Base-by-base conservation (phyloP, 345 rosid species). In the Orychophragmus violaceus region DNA sequence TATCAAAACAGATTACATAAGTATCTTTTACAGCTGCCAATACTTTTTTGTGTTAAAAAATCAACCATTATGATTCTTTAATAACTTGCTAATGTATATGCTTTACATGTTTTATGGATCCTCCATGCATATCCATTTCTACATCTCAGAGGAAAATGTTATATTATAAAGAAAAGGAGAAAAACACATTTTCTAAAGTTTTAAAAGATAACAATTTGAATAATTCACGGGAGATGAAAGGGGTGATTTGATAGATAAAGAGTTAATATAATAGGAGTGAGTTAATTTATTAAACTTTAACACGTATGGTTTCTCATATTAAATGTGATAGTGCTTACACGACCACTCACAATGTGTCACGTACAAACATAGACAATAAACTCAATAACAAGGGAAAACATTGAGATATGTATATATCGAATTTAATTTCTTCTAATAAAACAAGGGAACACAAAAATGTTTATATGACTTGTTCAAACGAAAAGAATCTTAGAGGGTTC, bases 301-400 rank as follows among this genome's bases (percentile, higher is more conserved):
- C 72, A 66, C 77, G 77, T 66, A 66, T 60, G 62, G 57, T 62
- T 60, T 17, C 41, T 18, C 41, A 18, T 74, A 66, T 66, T 74
- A 66, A 74, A 66, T 66, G 68, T 66, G 72, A 74, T 59, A 66
- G 72, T 66, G 68, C 68, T 59, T 32, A 45, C 37, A 44, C 42
- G 46, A 52, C 72, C 62, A 59, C 72, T 24, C 50, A 66, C 7
- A 66, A 44, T 59, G 25, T 59, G 77, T 74, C 63, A 74, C 72
- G 72, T 66, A 52, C 63, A 53, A 57, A 17, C 66, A 59, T 58
- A 29, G 46, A 64, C 52, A 35, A 24, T 41, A 71, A 45, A 55
- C 51, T 48, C 54, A 25, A n/a, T 6, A 28, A 12, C 59, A 21
- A 57, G 41, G 44, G 33, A 56, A 37, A 35, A 52, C 35, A 52